Conservation (phyloP, 2,329 filamentous ascomycete genomes). For the Aspergillus sp. region DNA sequence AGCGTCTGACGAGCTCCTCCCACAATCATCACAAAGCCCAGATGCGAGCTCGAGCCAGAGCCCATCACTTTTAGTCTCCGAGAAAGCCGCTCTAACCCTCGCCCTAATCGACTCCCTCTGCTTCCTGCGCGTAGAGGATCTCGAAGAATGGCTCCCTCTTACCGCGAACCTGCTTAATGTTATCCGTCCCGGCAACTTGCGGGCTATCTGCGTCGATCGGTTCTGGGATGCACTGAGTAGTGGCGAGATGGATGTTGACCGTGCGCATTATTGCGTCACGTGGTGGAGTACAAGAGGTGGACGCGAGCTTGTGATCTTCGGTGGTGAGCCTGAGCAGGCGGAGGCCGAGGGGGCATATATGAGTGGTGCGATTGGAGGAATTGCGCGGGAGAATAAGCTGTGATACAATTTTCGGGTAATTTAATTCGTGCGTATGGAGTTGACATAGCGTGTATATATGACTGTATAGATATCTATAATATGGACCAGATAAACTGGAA, state of each 20-base stretch:
- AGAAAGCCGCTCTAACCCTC: constrained; percentile 69
- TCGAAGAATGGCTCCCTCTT: constrained; percentile 75
- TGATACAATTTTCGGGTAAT: constrained; percentile 21
- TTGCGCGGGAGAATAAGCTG: constrained; percentile 43
- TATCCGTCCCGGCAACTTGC: constrained; percentile 56
- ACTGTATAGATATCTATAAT: background rate
- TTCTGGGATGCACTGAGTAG: constrained; percentile 74
- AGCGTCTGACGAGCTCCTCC: constrained; percentile 47
- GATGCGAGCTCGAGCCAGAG: constrained; percentile 29
- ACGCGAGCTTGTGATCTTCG: constrained; percentile 50
- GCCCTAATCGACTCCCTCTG: constrained; percentile 74
- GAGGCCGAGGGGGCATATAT: constrained; percentile 40
- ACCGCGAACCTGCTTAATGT: constrained; percentile 61
- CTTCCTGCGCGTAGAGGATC: constrained; percentile 59
- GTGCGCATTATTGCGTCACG: constrained; percentile 67
- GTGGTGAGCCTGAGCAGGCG: constrained; percentile 18
- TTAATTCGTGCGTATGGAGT: constrained; percentile 8
- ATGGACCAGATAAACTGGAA: too few relatives aligned
- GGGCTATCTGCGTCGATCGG: constrained; percentile 59
- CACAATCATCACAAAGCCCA: constrained; percentile 28
- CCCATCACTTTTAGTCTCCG: constrained; percentile 45
- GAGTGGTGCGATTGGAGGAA: constrained; percentile 47
- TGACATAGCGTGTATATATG: constrained; percentile 1
- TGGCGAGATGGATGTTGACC: constrained; percentile 83
- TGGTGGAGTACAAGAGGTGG: constrained; percentile 75